Evolutionary conservation across 139 green algal genomes (phyloP).

Genomic region (Spirogloea muscicola): DNA sequence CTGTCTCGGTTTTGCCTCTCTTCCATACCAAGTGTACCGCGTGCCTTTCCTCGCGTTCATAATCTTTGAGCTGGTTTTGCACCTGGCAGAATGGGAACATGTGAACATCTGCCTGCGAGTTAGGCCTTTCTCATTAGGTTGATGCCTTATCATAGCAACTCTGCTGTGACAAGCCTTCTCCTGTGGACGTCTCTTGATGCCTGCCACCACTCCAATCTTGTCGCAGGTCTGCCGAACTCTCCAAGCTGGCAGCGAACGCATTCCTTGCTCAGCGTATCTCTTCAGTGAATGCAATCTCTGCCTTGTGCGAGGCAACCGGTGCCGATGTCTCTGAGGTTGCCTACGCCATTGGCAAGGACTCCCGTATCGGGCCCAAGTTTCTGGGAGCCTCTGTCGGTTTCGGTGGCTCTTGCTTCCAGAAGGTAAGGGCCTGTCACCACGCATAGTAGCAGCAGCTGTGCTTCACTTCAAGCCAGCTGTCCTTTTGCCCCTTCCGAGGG

Average conservation of each 20-base stretch:
- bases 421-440: too few species aligned
- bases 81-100: neutral
- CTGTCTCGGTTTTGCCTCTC: neutral
- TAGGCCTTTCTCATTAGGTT: neutral
- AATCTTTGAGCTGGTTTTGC: conserved; percentile 1
- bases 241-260: conserved; percentile 88
- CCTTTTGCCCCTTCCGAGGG: too few species aligned
- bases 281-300: conserved; percentile 97
- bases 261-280: conserved; percentile 91
- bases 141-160: neutral
- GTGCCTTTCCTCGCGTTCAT: neutral
- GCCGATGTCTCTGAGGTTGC: conserved; percentile 90
- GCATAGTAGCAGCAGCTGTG: too few species aligned
- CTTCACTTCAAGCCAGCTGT: too few species aligned
- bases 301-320: conserved; percentile 93
- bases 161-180: too few species aligned
- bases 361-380: conserved; percentile 95
- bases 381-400: conserved; percentile 95
- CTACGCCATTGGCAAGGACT: conserved; percentile 89
- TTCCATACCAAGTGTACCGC: neutral
- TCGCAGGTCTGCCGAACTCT: conserved; percentile 80
- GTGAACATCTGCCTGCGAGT: neutral
- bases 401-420: conserved; percentile 99
- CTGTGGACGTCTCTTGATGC: neutral
- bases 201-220: neutral